These are phyloP conservation scores for Macrophomina phaseolina DNA, from an alignment of 2,329 filamentous ascomycete species.

Conservation along the genomic window DNA sequence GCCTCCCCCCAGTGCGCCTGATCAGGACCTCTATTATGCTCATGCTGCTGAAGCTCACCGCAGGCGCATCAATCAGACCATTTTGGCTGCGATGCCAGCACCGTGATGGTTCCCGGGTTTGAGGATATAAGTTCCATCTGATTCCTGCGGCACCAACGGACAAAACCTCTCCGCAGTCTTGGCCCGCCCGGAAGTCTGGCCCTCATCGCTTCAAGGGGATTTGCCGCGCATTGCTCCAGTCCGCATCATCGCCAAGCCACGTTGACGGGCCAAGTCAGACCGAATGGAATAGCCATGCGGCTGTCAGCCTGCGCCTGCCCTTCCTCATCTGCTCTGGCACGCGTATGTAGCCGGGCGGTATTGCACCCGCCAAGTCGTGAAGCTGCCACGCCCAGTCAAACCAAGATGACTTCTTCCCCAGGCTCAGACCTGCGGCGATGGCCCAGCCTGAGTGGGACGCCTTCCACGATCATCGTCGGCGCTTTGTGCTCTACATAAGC, in stretches of 20 bases:
- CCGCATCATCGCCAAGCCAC: constrained; percentile 20
- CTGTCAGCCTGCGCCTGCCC: constrained; percentile 6
- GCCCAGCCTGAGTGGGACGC: constrained; percentile 1
- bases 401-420: constrained; percentile 11
- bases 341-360: constrained; percentile 1
- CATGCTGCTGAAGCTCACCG: background rate
- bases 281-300: background rate
- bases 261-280: constrained; percentile 22
- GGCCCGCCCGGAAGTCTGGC: background rate
- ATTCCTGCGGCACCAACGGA: background rate
- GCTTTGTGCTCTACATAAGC: constrained; percentile 13
- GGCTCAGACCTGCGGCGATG: background rate
- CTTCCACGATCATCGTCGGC: constrained; percentile 16
- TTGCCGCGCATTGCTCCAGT: constrained; percentile 9
- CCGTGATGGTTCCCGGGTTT: background rate
- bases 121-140: background rate
- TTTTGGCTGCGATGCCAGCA: background rate
- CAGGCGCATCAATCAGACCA: background rate
- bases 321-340: background rate
- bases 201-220: background rate
- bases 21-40: background rate
- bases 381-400: constrained; percentile 24
- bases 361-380: constrained; percentile 4
- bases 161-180: constrained; percentile 5
- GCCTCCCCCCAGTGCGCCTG: background rate